Conservation (phyloP, 129 eudicot species). For the Helianthus annuus region HanXRQr2.0-SUNRISE NC_035438.2:86792857-86793356, state of each 20-base stretch:
- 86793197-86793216: conserved; percentile 54
- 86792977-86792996: neutral
- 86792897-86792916: neutral
- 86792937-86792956: neutral
- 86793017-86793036: conserved; percentile 43
- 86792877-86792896: neutral
- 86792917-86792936: neutral
- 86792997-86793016: neutral
- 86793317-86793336: neutral
- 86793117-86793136: neutral
- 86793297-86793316: conserved; percentile 1
- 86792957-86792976: neutral
- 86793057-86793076: conserved; percentile 72
- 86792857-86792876: neutral
- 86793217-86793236: conserved; percentile 59
- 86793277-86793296: conserved; percentile 44
- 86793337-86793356: conserved; percentile 5
- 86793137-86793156: neutral
- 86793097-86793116: conserved; percentile 92
- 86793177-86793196: neutral
- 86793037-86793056: conserved; percentile 76
- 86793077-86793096: conserved; percentile 54
- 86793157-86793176: too few species aligned
- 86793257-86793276: conserved; percentile 64
- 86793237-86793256: conserved; percentile 74